Base-by-base conservation (phyloP, 441 rosid species). In the Erodium trifolium region DNA sequence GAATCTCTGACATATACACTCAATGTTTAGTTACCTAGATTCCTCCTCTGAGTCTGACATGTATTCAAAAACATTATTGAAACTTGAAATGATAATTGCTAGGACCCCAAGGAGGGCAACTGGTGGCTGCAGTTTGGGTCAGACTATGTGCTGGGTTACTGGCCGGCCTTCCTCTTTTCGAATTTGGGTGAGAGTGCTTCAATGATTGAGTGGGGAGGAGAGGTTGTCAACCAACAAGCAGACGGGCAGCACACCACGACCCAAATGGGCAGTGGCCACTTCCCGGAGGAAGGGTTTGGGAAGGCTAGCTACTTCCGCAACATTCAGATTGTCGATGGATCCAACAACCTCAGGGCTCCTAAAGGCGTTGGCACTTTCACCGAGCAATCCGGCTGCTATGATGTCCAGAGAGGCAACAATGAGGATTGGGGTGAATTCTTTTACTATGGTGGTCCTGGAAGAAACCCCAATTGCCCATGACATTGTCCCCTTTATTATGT, bases 71-170 rank as follows among this genome's bases (percentile, higher is more conserved):
- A 47, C 53, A 47, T 47, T 47, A 47, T 47, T 49, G 16, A 10
- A 11, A 39, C 45, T 4, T 39, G 45, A 39, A 39, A 39, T 2
- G 9, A 39, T 39, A 5, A 9, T 39, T 13, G 66, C 73, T 67
- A 93, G 99, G 99, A 93, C 81, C 99, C 97, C 0, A 89, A 87
- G 18, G 96, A 86, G 78, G 99, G 99, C 39, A 95, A 93, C 66
- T 93, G 99, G 99, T 91, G 99, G 99, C 87, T 93, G 97, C 97
- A 91, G 68, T 93, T 91, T 68, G 99, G 99, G 2, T 86, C 86
- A 31, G 87, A 81, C 74, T 83, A 83, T 63, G 97, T 91, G 65
- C 71, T 94, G 70, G 99, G 99, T 2, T 94, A 94, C 35, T 94
- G 96, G 99, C 97, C 99, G 3, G 86, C 99, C 0, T 91, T 86